phyloP scores from a whole-genome alignment of 2,329 filamentous ascomycete species.

The Beauveria asiatica region DNA sequence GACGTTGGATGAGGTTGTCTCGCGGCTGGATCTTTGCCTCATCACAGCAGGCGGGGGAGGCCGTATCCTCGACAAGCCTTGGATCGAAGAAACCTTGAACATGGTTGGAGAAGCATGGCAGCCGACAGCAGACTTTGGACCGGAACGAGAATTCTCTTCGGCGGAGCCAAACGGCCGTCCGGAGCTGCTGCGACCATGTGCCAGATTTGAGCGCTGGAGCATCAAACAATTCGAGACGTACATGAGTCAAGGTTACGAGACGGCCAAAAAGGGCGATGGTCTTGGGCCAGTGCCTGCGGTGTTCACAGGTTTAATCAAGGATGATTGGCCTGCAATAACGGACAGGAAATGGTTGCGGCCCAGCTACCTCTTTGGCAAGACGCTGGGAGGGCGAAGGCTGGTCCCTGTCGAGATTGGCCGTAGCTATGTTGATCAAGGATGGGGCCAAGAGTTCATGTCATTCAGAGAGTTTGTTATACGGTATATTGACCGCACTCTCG shows the following conservation, averaged over 20 bases:
- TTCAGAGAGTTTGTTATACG: constrained; percentile 62
- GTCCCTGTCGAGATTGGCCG: constrained; percentile 81
- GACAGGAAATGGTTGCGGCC: constrained; percentile 63
- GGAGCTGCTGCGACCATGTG: constrained; percentile 18
- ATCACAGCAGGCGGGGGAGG: constrained; percentile 63
- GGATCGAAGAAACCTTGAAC: constrained; percentile 44
- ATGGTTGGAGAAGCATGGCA: constrained; percentile 28
- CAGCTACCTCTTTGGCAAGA: constrained; percentile 63
- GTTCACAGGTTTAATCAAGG: constrained; percentile 51
- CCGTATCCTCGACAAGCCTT: constrained; percentile 36
- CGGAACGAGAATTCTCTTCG: constrained; percentile 17
- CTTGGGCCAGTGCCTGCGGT: constrained; percentile 53
- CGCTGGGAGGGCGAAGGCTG: constrained; percentile 66
- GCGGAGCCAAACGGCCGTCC: constrained; percentile 24
- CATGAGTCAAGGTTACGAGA: constrained; percentile 35
- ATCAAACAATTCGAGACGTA: constrained; percentile 55
- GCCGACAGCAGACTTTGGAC: not conserved
- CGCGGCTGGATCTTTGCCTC: constrained; percentile 63
- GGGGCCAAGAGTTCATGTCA: constrained; percentile 72
- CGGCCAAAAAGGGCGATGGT: not conserved
- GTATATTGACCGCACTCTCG: constrained; percentile 39
- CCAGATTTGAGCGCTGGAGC: constrained; percentile 32
- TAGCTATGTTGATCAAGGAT: constrained; percentile 78
- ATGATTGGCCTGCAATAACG: constrained; percentile 69
- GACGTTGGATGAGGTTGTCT: constrained; percentile 48